Base-by-base conservation (phyloP, 495 filamentous ascomycete genomes). In the Hypoxylon crocopeplum region DNA sequence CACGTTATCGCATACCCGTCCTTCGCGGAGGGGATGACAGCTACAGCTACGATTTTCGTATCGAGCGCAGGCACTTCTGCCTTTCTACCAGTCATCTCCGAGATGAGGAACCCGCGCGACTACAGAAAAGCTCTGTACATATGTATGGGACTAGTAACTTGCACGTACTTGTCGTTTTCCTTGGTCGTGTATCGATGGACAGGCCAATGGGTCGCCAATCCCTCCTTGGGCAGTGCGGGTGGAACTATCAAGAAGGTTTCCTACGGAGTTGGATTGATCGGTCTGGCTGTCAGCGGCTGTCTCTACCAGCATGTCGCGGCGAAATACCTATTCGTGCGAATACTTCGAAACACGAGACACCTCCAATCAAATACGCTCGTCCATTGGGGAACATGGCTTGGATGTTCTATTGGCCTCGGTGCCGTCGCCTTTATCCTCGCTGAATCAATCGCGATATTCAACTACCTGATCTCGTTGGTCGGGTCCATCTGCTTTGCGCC, bases 41-140 rank as follows among this genome's bases (percentile, higher is more conserved):
- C 75, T 1, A 67, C 73, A 0, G 56, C 68, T 1, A 79, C 74
- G 0, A 78, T 81, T 16, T 79, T 78, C 56, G 48, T 45, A 25
- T 57, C 61, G 5, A 47, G 45, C 33, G 57, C 62, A n/a, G 62
- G 62, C 11, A 66, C 57, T 21, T 59, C 62, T 3, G 58, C 58
- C 12, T 69, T 60, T 24, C 29, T 69, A 10, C 54, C 63, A 0
- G 57, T 67, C 32, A 60, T 67, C 11, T 56, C 54, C 7, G 72
- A 75, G 50, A 73, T 75, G 69, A 36, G 47, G 29, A 52, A 54
- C 13, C 72, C 71, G 12, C 36, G 56, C 21, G 69, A 75, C 25
- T 75, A 68, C 50, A 62, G 45, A 46, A 73, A 72, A 45, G 62
- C 63, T 3, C 21, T 75, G 12, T 72, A 53, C 42, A 47, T 64